Conservation (phyloP, 805 yeast species). For the Pichia phayaonensis region DNA sequence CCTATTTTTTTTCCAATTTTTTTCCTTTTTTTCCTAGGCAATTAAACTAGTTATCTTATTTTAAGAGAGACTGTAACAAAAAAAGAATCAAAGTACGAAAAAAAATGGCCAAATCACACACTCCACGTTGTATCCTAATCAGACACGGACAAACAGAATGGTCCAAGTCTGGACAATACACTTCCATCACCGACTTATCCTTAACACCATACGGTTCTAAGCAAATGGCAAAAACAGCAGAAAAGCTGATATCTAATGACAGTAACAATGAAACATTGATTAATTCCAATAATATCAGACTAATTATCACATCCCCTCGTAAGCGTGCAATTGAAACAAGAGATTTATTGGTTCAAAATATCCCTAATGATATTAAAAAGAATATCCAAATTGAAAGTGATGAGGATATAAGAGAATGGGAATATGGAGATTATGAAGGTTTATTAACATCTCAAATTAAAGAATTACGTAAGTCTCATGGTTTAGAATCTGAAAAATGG, state of each 20-base stretch:
- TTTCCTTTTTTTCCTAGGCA: no score
- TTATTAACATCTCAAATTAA: slow-evolving; percentile 58
- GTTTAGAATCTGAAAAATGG: slow-evolving; percentile 53
- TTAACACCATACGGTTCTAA: slow-evolving; percentile 71
- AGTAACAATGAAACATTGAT: slow-evolving; percentile 43
- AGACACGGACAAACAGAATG: slow-evolving; percentile 94
- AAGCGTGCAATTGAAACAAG: slow-evolving; percentile 70
- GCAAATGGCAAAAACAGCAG: slow-evolving; percentile 72
- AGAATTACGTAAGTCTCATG: slow-evolving; percentile 49
- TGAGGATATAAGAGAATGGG: slow-evolving; percentile 87
- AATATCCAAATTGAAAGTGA: slow-evolving; percentile 41
- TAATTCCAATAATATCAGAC: slow-evolving; percentile 53
- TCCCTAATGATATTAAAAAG: slow-evolving; percentile 36
- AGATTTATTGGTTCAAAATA: slow-evolving; percentile 47
- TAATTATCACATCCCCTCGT: slow-evolving; percentile 76
- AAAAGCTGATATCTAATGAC: slow-evolving; percentile 48
- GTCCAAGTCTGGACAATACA: slow-evolving; percentile 91
- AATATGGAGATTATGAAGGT: slow-evolving; percentile 95
- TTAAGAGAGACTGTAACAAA: no score
- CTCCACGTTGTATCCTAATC: slow-evolving; percentile 64
- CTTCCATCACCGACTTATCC: slow-evolving; percentile 76
- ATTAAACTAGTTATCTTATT: no score
- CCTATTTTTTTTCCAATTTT: no score
- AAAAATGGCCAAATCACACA: slow-evolving; percentile 25
- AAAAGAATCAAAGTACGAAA: no score